These are phyloP conservation scores for Cytospora piceicola DNA, from an alignment of 2,329 filamentous ascomycete genomes.

Conservation along the genomic window DNA sequence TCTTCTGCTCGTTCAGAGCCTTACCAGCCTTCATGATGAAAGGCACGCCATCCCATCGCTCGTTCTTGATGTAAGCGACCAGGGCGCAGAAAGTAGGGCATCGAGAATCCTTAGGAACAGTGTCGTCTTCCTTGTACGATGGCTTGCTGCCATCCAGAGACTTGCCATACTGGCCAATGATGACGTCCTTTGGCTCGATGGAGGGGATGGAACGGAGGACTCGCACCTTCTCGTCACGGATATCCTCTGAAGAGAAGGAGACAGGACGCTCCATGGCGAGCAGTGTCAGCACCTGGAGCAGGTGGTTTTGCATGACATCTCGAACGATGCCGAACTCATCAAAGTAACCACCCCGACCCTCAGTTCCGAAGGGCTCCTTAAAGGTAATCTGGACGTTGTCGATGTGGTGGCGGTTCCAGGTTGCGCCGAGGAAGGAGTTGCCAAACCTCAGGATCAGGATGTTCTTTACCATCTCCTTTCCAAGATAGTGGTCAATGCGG, in stretches of 20 bases:
- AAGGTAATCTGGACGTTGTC: constrained; percentile 99
- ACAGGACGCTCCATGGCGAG: constrained; percentile 98
- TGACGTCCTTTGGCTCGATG: constrained; percentile 99
- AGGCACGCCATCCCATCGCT: constrained; percentile 97
- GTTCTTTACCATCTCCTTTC: constrained; percentile 99
- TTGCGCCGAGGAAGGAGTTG: constrained; percentile 97
- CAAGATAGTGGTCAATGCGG: constrained; percentile 98
- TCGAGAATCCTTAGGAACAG: constrained; percentile 93
- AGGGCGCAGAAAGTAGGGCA: constrained; percentile 98
- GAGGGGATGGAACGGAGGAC: constrained; percentile 91
- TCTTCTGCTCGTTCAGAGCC: constrained; percentile 99
- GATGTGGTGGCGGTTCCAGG: constrained; percentile 99
- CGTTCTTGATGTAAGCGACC: constrained; percentile 98
- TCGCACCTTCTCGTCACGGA: constrained; percentile 97
- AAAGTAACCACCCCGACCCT: constrained; percentile 97
- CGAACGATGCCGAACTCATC: constrained; percentile 99
- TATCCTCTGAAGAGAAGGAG: constrained; percentile 97
- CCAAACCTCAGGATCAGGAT: constrained; percentile 97
- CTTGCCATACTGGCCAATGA: constrained; percentile 97
- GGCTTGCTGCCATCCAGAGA: constrained; percentile 96
- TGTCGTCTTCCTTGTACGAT: constrained; percentile 97
- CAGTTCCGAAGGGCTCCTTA: constrained; percentile 98
- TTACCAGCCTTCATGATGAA: constrained; percentile 99
- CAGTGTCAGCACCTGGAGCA: constrained; percentile 93
- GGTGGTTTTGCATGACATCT: constrained; percentile 99